Evolutionary conservation across 1,284 basidiomycete genomes (phyloP), one percentile per base, ranked within the genome.

Genomic region (Schizopora paradoxa): DNA sequence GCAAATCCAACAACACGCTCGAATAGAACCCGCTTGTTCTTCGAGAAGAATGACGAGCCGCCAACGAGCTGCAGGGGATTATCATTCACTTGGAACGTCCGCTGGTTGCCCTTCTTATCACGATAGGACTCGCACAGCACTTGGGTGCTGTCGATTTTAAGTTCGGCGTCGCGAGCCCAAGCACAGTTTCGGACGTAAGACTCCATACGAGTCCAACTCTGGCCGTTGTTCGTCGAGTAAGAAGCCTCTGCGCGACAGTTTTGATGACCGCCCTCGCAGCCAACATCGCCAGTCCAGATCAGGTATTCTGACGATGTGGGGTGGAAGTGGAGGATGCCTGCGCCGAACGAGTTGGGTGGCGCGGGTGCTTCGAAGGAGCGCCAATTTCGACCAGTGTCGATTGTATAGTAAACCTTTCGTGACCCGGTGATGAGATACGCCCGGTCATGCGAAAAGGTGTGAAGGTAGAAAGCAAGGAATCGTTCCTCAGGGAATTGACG

Each of bases 101-200:
- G 68, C 67, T 99, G 95, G 28, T 76, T 76, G 2, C 93, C 95
- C 54, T 74, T 70, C 73, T 98, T 97, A 56, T 83, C 74, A 56
- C 70, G 66, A 64, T 88, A 96, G 4, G 79, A 83, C 70, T 98
- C 95, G 74, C 95, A 99, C 8, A 98, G 64, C 56, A 99, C 96
- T 66, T 91, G 83, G 46, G 78, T 78, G 35, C 82, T 77, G 61
- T 98, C 94, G 46, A 91, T 76, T 51, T 79, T 74, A 45, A 96
- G 72, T 51, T 86, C 74, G 45, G 71, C 69, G 60, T 94, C 92
- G 44, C 81, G 73, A 3, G 87, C 91, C 88, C 93, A 99, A n/a
- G 85, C 84, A 60, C 95, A 99, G 43, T 86, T 89, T 41, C 80
- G 73, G 26, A 98, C 91, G 57, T 98, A 98, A 22, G 76, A 74